Conservation (phyloP, 78 protist genomes). For the Cavenderia fasciculata region DNA sequence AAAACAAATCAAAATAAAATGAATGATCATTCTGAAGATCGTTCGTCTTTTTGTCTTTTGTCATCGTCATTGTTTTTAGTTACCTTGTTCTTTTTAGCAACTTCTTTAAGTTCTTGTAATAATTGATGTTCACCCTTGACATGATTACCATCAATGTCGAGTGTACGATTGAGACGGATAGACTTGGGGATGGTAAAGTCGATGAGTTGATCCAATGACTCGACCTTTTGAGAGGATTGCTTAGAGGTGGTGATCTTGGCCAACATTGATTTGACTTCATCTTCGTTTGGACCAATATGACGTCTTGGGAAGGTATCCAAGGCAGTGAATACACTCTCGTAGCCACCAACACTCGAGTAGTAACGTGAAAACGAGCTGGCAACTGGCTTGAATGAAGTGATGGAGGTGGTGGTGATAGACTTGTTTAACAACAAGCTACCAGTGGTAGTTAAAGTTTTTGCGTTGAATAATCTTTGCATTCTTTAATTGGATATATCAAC, state of each 20-base stretch:
- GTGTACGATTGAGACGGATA: constrained; percentile 45
- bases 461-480: too few relatives aligned
- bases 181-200: constrained; percentile 81
- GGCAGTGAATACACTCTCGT: constrained; percentile 51
- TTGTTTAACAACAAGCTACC: too few relatives aligned
- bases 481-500: too few relatives aligned
- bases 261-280: constrained; percentile 75
- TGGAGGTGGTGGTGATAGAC: too few relatives aligned
- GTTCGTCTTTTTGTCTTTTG: not conserved
- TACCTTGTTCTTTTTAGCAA: constrained; percentile 25
- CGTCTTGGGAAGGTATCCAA: constrained; percentile 89
- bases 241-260: constrained; percentile 57
- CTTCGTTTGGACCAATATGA: constrained; percentile 88
- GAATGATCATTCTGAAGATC: not conserved
- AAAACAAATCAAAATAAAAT: not conserved
- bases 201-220: constrained; percentile 82
- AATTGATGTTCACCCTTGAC: constrained; percentile 43
- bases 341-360: too few relatives aligned
- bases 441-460: too few relatives aligned
- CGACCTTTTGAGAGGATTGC: not conserved
- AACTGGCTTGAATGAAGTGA: too few relatives aligned
- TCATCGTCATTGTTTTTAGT: not conserved
- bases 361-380: too few relatives aligned
- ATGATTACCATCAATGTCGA: constrained; percentile 32
- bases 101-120: not conserved